These are phyloP conservation scores for Lodderomyces oxycetoniae DNA, from an alignment of 1,139 yeast genomes.

Conservation along the genomic window DNA sequence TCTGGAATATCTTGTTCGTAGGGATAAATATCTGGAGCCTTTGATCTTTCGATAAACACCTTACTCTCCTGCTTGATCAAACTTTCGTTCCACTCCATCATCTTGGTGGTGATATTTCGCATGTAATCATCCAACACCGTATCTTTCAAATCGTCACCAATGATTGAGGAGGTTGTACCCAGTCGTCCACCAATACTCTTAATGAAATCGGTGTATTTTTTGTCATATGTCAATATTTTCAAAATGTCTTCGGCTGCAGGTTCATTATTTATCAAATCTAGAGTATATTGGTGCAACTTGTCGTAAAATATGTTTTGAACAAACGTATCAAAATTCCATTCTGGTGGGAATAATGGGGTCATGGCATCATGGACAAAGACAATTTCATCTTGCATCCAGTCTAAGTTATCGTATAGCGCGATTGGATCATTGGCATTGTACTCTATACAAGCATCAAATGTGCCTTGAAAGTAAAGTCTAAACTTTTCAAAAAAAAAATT, in stretches of 20 bases:
- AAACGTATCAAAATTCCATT: constrained; percentile 68
- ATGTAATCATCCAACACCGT: constrained; percentile 67
- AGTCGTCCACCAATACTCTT: constrained; percentile 31
- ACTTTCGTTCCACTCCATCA: constrained; percentile 77
- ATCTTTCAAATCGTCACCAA: constrained; percentile 68
- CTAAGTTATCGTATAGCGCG: constrained; percentile 63
- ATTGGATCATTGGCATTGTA: constrained; percentile 53
- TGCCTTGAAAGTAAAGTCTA: constrained; percentile 56
- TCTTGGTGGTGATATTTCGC: constrained; percentile 60
- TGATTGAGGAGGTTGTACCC: constrained; percentile 41
- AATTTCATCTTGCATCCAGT: constrained; percentile 83
- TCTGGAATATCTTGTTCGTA: constrained; percentile 41
- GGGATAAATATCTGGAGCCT: constrained; percentile 62
- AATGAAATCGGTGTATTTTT: constrained; percentile 49
- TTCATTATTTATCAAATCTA: constrained; percentile 59
- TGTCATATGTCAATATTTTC: constrained; percentile 68
- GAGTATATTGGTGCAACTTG: constrained; percentile 59
- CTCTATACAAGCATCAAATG: constrained; percentile 61
- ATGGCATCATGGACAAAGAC: constrained; percentile 58
- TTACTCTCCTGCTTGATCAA: constrained; percentile 60
- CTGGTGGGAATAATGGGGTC: constrained; percentile 54
- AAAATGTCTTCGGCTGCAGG: constrained; percentile 68
- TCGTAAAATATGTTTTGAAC: constrained; percentile 67
- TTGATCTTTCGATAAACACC: constrained; percentile 55
- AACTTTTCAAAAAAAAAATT: constrained; percentile 59